Evolutionary conservation across 768 basidiomycete genomes (phyloP).

Genomic region (Pleurotus djamor): DNA sequence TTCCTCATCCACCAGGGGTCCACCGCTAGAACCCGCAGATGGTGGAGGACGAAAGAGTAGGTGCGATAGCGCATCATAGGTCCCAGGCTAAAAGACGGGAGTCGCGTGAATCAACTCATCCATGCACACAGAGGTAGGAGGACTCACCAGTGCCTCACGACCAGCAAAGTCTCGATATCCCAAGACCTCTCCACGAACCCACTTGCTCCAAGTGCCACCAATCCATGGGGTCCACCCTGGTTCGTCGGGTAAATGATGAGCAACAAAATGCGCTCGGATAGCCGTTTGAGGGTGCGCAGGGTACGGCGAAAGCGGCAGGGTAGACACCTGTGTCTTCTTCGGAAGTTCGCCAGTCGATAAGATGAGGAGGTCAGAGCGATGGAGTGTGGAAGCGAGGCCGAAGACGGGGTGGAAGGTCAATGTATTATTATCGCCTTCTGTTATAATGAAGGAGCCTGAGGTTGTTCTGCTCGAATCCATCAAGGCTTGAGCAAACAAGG

Average conservation of each 20-base stretch:
- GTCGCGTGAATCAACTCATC: neutral
- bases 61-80: constrained; percentile 63
- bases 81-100: constrained; percentile 46
- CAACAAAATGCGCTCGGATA: constrained; percentile 55
- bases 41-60: constrained; percentile 54
- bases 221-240: constrained; percentile 50
- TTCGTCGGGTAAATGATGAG: constrained; percentile 33
- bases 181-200: constrained; percentile 47
- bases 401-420: constrained; percentile 36
- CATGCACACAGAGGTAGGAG: neutral
- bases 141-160: constrained; percentile 48
- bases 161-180: constrained; percentile 64
- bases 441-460: constrained; percentile 46
- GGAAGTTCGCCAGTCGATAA: constrained; percentile 23
- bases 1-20: constrained; percentile 61
- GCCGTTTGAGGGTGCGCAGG: constrained; percentile 43
- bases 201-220: constrained; percentile 52
- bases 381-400: constrained; percentile 52
- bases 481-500: constrained; percentile 32
- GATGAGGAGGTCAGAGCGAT: constrained; percentile 54
- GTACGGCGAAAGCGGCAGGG: constrained; percentile 64
- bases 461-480: constrained; percentile 13
- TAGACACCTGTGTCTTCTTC: constrained; percentile 23
- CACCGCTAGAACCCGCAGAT: constrained; percentile 66
- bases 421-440: constrained; percentile 18